Base-by-base conservation (phyloP, 345 rosid species). In the Viola odorata region DNA sequence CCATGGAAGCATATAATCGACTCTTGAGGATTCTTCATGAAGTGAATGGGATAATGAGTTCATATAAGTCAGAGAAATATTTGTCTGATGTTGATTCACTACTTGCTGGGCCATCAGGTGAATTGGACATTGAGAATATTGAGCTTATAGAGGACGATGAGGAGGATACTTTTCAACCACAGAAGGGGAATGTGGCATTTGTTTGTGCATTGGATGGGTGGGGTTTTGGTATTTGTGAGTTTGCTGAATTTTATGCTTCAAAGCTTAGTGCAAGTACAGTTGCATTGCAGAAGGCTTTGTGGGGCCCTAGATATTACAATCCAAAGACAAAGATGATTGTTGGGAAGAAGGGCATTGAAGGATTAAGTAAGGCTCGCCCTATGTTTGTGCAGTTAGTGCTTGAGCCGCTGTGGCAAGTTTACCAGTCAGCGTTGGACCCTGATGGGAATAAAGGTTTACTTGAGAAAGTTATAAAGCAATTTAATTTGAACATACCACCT, bases 301-400 rank as follows among this genome's bases (percentile, higher is more conserved):
- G 98, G 98, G 98, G 98, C 58, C 97, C 97, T 42, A 81, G 90
- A 42, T 92, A 84, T 68, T 87, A 80, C 70, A 59, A 63, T 71
- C 75, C 85, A 0, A 87, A 86, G 73, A 82, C 85, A 5, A 87
- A 82, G 78, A 91, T 86, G 98, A 92, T 87, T 75, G 81, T 86
- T 32, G 88, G 94, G 67, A 87, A 89, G 81, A 92, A 90, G 65
- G 83, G 75, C 47, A 50, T 81, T 37, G 77, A 65, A 66, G 84
- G 71, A 5, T 81, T 77, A 38, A 82, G 81, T 65, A 90, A 82
- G 70, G 85, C 80, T n/a, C 73, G 78, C 38, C 98, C 98, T 38
- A 87, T 90, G 97, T 92, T 89, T 78, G 98, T 92, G 56, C 91
- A 90, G 74, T 87, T 84, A 78, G 96, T 92, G 71, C 97, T 92